phyloP scores from a whole-genome alignment of 371 early-diverging fungal species.

The Thermomucor indicae-seudaticae region DNA sequence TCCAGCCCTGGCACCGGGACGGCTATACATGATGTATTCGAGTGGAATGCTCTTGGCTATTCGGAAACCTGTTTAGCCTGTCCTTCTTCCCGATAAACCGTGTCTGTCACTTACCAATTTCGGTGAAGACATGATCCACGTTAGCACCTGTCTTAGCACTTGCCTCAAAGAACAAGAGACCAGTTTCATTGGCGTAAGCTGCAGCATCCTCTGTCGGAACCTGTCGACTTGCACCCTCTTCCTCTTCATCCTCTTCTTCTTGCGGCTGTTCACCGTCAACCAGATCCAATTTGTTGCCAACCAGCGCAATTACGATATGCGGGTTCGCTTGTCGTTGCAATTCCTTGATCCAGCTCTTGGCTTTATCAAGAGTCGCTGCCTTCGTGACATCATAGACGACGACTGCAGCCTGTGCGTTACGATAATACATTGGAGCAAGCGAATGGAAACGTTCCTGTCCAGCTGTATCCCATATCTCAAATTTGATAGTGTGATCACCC shows the following conservation, averaged over 20 bases:
- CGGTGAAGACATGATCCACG: constrained; percentile 74
- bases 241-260: constrained; percentile 25
- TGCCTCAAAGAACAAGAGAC: constrained; percentile 85
- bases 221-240: constrained; percentile 42
- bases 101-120: constrained; percentile 26
- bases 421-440: constrained; percentile 98
- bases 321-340: constrained; percentile 94
- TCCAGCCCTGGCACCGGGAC: constrained; percentile 2
- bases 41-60: constrained; percentile 17
- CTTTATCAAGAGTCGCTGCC: constrained; percentile 90
- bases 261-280: constrained; percentile 36
- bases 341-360: constrained; percentile 98
- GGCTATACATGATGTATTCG: constrained; percentile 14
- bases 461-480: constrained; percentile 95
- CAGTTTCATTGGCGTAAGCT: constrained; percentile 77
- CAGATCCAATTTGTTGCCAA: constrained; percentile 94
- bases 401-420: constrained; percentile 96
- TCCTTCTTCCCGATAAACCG: not conserved
- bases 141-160: constrained; percentile 84
- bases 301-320: constrained; percentile 94
- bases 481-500: constrained; percentile 70
- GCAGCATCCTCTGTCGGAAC: constrained; percentile 72
- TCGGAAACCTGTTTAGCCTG: not conserved
- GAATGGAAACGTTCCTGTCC: constrained; percentile 89
- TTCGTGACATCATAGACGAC: constrained; percentile 97